Percentiles rank a stretch among this genome's conserved stretches.
These are phyloP conservation scores for Calendula officinalis DNA, from an alignment of 129 eudicot genomes.

Conservation along the genomic window DNA sequence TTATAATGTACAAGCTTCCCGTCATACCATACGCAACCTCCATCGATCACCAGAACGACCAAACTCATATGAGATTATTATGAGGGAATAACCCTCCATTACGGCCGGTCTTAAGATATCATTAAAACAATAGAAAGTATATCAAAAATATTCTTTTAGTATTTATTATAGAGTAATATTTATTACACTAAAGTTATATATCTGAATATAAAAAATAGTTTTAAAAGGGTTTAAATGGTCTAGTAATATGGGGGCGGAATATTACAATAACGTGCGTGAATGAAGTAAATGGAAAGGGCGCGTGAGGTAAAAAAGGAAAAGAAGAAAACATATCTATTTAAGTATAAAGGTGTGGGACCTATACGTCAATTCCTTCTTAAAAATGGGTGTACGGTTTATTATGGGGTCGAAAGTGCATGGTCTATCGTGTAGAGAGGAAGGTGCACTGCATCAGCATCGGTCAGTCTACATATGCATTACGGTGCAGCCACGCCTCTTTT, in stretches of 20 bases:
- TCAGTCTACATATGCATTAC: conserved; percentile 36
- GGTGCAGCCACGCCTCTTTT: conserved; percentile 46
- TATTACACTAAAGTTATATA: too few species aligned
- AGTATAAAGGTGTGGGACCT: conserved; percentile 22
- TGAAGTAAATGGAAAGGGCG: not conserved
- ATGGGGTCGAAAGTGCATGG: conserved; percentile 38
- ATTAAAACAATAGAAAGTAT: too few species aligned
- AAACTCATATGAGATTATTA: too few species aligned
- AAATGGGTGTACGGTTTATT: conserved; percentile 27
- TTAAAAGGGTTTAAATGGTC: too few species aligned
- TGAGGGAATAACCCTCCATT: too few species aligned
- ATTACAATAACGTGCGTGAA: not conserved
- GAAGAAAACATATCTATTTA: conserved; percentile 5
- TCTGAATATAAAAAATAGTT: too few species aligned
- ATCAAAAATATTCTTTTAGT: too few species aligned
- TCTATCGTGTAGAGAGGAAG: conserved; percentile 23
- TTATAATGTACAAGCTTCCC: too few species aligned
- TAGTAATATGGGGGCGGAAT: not conserved
- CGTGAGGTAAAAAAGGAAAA: not conserved
- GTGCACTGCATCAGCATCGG: conserved; percentile 20
- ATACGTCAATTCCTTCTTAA: conserved; percentile 15
- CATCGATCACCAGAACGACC: too few species aligned
- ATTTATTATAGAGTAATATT: too few species aligned
- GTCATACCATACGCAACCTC: too few species aligned
- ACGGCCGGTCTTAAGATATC: too few species aligned